phyloP scores from a whole-genome alignment of 2,329 filamentous ascomycete genomes.

The Colletotrichum graminicola region DNA sequence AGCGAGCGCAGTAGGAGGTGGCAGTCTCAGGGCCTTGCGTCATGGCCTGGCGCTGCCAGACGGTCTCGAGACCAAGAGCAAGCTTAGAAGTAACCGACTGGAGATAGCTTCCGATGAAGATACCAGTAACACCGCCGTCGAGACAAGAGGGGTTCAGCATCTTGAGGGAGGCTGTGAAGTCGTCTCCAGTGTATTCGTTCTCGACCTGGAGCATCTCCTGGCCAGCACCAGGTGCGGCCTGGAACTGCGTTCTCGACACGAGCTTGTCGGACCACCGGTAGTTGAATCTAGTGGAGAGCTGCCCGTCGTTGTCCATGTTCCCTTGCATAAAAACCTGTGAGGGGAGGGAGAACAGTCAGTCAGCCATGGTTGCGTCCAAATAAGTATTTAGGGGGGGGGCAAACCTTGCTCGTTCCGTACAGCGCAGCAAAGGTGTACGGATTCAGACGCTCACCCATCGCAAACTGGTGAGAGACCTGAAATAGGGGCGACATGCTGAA shows the following conservation, averaged over 20 bases:
- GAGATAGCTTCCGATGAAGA: conserved; percentile 95
- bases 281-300: conserved; percentile 90
- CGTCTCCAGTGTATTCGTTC: conserved; percentile 92
- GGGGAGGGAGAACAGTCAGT: conserved; percentile 11
- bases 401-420: conserved; percentile 92
- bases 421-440: conserved; percentile 96
- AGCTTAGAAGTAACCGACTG: conserved; percentile 91
- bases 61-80: conserved; percentile 88
- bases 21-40: conserved; percentile 91
- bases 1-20: conserved; percentile 89
- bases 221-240: conserved; percentile 80
- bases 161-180: conserved; percentile 95
- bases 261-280: conserved; percentile 86
- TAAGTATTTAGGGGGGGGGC: conserved; percentile 47
- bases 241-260: conserved; percentile 88
- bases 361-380: conserved; percentile 6
- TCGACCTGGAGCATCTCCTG: conserved; percentile 95
- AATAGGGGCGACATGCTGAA: conserved; percentile 95
- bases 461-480: conserved; percentile 97
- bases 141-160: conserved; percentile 94
- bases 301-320: conserved; percentile 92
- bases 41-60: conserved; percentile 91
- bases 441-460: conserved; percentile 91
- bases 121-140: conserved; percentile 92
- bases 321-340: conserved; percentile 92